Base-by-base conservation (phyloP, 495 filamentous ascomycete genomes). In the Daldinia grandis region DNA sequence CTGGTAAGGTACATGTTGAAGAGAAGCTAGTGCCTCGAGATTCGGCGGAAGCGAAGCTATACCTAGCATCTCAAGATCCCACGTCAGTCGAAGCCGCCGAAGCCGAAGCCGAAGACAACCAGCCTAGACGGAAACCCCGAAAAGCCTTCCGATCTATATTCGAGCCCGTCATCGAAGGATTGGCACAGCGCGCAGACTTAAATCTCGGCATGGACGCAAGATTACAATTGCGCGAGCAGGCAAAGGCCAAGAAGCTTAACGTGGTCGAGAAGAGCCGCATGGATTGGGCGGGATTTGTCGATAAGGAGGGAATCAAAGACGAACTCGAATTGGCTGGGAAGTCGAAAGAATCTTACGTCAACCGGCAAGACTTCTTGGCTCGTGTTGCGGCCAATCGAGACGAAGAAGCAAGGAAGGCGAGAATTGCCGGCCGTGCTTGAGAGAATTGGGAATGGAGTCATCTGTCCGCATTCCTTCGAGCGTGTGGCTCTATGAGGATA, bases 221-320 rank as follows among this genome's bases (percentile, higher is more conserved):
- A 44, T 44, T 84, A 28, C 68, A 76, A 54, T 69, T 80, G 19
- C 77, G 81, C 21, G 83, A 84, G 68, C 74, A 74, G n/a, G 83
- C 84, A 4, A 86, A 86, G 62, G 90, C 91, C 51, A 89, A 90
- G 76, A 98, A 98, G 76, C 86, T 98, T 75, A 98, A 97, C 77
- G 97, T 94, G 1, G 91, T 99, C 24, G 94, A 98, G 81, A 99
- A 99, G 83, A 94, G 91, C 37, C 85, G 92, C 56, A 85, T 97
- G 81, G 95, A 99, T 77, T 99, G 95, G 95, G 93, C 93, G 4
- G 90, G 90, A 47, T 97, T 92, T 74, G 96, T 98, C 53, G 94
- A 98, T 75, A 85, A 93, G 62, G 91, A 94, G 71, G 96, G 95
- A 2, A 91, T 99, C 80, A 89, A 89, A 73, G 95, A 97, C 75